Conservation (phyloP, 495 filamentous ascomycete species). For the Lepidopterella palustris region DNA sequence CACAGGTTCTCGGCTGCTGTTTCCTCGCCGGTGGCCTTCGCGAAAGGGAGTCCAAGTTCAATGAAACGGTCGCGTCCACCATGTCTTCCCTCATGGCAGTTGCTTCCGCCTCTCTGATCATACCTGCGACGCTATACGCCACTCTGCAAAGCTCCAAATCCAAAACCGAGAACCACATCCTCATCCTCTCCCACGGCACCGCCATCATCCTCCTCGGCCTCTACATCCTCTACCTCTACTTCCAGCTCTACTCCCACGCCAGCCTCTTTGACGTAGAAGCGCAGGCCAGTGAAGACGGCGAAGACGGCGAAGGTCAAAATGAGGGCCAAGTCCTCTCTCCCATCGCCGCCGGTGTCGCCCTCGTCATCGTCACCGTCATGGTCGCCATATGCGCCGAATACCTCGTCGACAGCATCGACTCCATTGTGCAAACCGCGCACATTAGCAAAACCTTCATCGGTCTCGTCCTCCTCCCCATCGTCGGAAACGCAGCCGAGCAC, state of each 20-base stretch:
- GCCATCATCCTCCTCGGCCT: slow-evolving; percentile 81
- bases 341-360: slow-evolving; percentile 61
- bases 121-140: slow-evolving; percentile 76
- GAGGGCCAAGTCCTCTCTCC: slow-evolving; percentile 60
- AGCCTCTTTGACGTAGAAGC: slow-evolving; percentile 67
- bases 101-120: slow-evolving; percentile 83
- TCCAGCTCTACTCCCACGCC: slow-evolving; percentile 80
- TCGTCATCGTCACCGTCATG: slow-evolving; percentile 70
- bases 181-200: slow-evolving; percentile 83
- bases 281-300: slow-evolving; percentile 35
- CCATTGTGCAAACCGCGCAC: slow-evolving; percentile 70
- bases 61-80: slow-evolving; percentile 81
- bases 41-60: slow-evolving; percentile 70
- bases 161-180: slow-evolving; percentile 57
- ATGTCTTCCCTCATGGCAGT: slow-evolving; percentile 96
- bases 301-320: slow-evolving; percentile 37
- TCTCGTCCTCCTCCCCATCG: slow-evolving; percentile 90
- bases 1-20: slow-evolving; percentile 78
- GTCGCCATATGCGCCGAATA: slow-evolving; percentile 94
- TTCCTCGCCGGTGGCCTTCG: slow-evolving; percentile 82
- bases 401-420: slow-evolving; percentile 87
- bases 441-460: slow-evolving; percentile 97
- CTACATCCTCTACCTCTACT: slow-evolving; percentile 85
- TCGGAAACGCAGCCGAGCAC: slow-evolving; percentile 96
- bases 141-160: slow-evolving; percentile 39